Conservation (phyloP, 257 asterid species). For the Apocynum venetum region DNA sequence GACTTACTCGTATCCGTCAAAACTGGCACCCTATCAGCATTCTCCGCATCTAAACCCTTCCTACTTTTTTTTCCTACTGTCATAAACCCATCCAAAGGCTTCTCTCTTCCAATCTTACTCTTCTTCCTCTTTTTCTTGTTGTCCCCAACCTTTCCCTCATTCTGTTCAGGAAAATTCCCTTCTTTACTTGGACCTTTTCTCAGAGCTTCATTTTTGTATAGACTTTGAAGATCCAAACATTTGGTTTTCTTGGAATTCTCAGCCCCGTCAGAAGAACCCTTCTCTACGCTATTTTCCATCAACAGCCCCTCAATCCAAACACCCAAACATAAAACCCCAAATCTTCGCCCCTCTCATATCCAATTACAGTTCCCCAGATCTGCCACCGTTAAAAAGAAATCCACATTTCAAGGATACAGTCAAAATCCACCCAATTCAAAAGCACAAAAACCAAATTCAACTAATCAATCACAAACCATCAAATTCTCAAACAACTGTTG, state of each 20-base stretch:
- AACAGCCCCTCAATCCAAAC: slow-evolving; percentile 45
- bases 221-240: slow-evolving; percentile 80
- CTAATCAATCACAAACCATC: slow-evolving; percentile 14
- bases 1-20: slow-evolving; percentile 14
- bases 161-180: slow-evolving; percentile 23
- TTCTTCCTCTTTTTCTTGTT: slow-evolving; percentile 46
- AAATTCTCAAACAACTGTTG: neutral
- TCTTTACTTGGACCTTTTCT: slow-evolving; percentile 35
- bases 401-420: slow-evolving; percentile 8
- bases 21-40: slow-evolving; percentile 29
- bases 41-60: slow-evolving; percentile 39
- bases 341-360: slow-evolving; percentile 31
- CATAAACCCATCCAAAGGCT: slow-evolving; percentile 46
- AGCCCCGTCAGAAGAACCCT: slow-evolving; percentile 36
- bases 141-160: slow-evolving; percentile 28
- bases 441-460: neutral
- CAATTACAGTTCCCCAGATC: slow-evolving; percentile 57
- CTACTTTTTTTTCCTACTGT: slow-evolving; percentile 51
- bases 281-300: slow-evolving; percentile 69
- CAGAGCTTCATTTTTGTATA: slow-evolving; percentile 49
- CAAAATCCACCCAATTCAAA: slow-evolving; percentile 7
- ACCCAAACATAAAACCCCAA: slow-evolving; percentile 27
- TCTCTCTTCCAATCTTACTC: slow-evolving; percentile 55
- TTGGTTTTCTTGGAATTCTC: slow-evolving; percentile 65
- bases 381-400: slow-evolving; percentile 36